phyloP scores from a whole-genome alignment of 306 rosid genomes.

The Vachellia pachyceras region DNA sequence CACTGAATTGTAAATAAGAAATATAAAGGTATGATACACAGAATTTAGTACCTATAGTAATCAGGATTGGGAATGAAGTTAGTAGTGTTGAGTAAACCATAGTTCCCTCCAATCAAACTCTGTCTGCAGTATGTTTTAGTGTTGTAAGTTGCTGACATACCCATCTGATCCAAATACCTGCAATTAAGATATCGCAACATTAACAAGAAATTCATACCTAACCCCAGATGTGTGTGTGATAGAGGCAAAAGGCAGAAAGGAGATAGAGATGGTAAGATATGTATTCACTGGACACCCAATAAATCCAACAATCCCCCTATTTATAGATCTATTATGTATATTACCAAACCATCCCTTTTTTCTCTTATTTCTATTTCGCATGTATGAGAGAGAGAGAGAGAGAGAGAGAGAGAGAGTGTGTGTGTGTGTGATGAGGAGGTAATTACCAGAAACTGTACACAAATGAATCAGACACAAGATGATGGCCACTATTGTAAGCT shows the following conservation, averaged over 20 bases:
- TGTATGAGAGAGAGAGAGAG: no score
- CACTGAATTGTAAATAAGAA: no score
- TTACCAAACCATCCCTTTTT: no score
- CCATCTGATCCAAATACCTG: conserved; percentile 98
- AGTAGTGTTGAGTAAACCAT: conserved; percentile 73
- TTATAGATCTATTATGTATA: no score
- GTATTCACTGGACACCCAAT: no score
- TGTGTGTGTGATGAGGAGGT: conserved; percentile 26
- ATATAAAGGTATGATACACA: no score
- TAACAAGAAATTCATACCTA: conserved; percentile 8
- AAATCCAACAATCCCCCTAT: no score
- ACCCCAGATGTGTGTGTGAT: background rate
- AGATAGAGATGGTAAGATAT: no score
- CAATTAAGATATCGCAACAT: background rate
- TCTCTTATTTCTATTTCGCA: no score
- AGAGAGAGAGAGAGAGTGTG: no score
- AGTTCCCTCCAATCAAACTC: conserved; percentile 88
- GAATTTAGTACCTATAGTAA: conserved; percentile 48
- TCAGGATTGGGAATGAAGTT: conserved; percentile 88
- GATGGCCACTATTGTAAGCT: conserved; percentile 88
- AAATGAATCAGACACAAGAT: conserved; percentile 82
- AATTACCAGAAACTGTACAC: conserved; percentile 81
- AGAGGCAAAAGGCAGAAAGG: no score
- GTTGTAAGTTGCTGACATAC: conserved; percentile 79
- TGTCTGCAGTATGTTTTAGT: conserved; percentile 95